A percentile compares a stretch with the other conserved stretches of the same genome.
phyloP scores from a whole-genome alignment of 2,329 filamentous ascomycete genomes.

The Exophiala sp. region DNA sequence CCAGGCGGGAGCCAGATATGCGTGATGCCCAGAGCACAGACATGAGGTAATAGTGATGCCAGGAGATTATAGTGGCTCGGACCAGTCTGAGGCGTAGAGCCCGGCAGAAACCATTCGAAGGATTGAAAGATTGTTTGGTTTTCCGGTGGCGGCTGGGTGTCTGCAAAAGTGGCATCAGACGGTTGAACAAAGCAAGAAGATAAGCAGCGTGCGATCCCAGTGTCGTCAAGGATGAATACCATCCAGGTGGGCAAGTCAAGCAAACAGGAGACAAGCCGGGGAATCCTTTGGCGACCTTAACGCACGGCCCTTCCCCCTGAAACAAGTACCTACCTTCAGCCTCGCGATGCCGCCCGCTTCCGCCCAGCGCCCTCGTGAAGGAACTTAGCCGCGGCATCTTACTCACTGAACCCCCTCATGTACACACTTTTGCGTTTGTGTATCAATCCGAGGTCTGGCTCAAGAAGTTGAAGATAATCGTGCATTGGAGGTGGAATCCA shows the following conservation, averaged over 20 bases:
- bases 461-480: too few species aligned
- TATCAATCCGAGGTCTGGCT: too few species aligned
- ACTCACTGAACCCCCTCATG: too few species aligned
- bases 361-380: constrained; percentile 7
- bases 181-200: too few species aligned
- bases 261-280: too few species aligned
- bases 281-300: not conserved
- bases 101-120: constrained; percentile 66
- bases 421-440: too few species aligned
- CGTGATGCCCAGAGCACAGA: constrained; percentile 57
- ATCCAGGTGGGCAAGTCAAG: too few species aligned
- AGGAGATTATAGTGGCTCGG: constrained; percentile 57
- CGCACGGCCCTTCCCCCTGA: not conserved
- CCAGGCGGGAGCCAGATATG: constrained; percentile 64
- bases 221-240: not conserved
- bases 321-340: constrained; percentile 5
- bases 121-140: constrained; percentile 60
- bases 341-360: not conserved
- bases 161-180: not conserved
- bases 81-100: constrained; percentile 34
- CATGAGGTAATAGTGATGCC: constrained; percentile 45
- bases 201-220: not conserved
- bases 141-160: constrained; percentile 28
- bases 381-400: not conserved
- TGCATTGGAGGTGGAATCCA: not conserved